Evolutionary conservation across 805 yeast genomes (phyloP), one percentile per base, ranked within the genome.

Genomic region (Spathaspora gorwiae): DNA sequence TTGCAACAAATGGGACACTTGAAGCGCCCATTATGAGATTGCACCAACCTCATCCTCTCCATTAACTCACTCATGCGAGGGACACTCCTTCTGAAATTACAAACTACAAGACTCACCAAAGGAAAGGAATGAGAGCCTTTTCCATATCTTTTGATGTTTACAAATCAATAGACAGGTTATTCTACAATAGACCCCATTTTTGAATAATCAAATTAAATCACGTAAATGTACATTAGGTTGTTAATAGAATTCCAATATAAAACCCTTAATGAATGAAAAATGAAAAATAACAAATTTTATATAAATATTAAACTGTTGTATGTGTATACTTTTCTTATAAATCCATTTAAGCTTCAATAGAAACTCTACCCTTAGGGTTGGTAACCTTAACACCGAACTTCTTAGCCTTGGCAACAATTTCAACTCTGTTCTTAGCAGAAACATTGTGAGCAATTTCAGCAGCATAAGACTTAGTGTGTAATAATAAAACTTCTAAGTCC

Each of bases 381-480:
- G 99, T 94, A 69, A 94, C 97, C 84, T 90, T 90, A 72, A 94
- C 81, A 79, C 98, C 98, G 68, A 90, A 81, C 75, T 95, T 88
- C 85, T 90, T 92, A 68, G 99, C 99, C 80, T 88, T 90, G 65
- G 95, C 84, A 66, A 94, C 81, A 65, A 94, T 88, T 68, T 79
- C 90, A 70, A 90, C 90, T 84, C 99, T 90, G 94, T 94, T 90
- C 81, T 83, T 90, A 64, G 98, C 88, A 64, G 98, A 90, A 64
- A 94, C 94, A 76, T 86, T 88, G 90, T 89, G 97, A 65, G 98
- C 96, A 68, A 94, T 94, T 83, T 94, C 99, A 74, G 99, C 99
- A 75, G 99, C 99, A 78, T 88, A 94, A 65, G 96, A 80, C 83
- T 87, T 89, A 79, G 96, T 84, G 90, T 94, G 97, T 82, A 95